Evolutionary conservation across 495 filamentous ascomycete genomes (phyloP), one percentile per base, ranked within the genome.

Genomic region (Penicillium tannophilum): DNA sequence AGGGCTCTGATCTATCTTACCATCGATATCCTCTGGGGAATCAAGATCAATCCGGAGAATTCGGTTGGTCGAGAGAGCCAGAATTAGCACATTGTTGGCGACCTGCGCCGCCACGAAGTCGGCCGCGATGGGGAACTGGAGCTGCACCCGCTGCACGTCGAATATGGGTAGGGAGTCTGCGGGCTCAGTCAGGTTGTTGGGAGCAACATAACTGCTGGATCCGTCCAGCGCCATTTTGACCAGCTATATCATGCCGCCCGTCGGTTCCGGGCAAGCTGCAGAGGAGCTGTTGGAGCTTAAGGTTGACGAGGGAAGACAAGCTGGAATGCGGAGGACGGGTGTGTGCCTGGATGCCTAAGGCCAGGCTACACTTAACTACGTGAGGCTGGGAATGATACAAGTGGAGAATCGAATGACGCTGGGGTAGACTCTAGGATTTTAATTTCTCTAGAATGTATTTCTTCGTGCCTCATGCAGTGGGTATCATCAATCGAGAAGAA

Each of bases 61-160:
- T 47, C 92, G 86, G 31, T 90, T 90, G 44, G 90, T 96, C 0
- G 90, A 91, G 42, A 98, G 78, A 28, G 94, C 94, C 49, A 98
- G 75, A 14, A 98, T 85, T 53, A 98, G 82, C 50, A 97, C 92
- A 82, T 98, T 97, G 75, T 98, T 97, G 54, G 93, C 93, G 28
- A 97, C 93, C 74, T 97, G 92, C 44, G 93, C 92, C 24, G 95
- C 92, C 35, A 96, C 94, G 69, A 98, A 97, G 74, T 97, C 90
- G 62, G 91, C 89, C 23, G 92, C 88, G 61, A 97, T 86, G 30
- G 87, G 84, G 79, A 97, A 98, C 66, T 92, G 90, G 48, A 98
- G 89, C 78, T 91, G 86, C 19, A 98, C 94, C 57, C 79, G 86
- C 72, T 93, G 88, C 66, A 98, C 86, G 66, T 96, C 88, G 80